Base-by-base conservation (phyloP, 345 rosid species). In the Eucalyptus sp. region DNA sequence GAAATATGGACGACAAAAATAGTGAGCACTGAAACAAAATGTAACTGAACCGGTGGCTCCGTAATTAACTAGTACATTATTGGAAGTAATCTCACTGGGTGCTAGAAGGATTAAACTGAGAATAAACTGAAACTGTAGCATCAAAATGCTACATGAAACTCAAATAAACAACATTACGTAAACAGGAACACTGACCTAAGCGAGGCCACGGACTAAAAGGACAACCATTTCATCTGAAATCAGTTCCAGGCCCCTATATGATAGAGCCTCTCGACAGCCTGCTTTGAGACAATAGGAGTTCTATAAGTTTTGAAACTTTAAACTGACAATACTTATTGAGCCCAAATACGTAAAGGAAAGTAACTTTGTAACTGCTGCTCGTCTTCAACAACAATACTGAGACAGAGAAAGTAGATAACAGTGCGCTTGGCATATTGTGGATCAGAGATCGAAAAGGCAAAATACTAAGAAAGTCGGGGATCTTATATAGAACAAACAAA, bases 191-290 rank as follows among this genome's bases (percentile, higher is more conserved):
- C 99, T 96, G 99, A 96, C 99, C 99, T 96, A 96, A 91, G 90
- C 68, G 94, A 92, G 96, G 93, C 95, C 93, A 93, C 88, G 94
- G 92, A 92, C 94, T 95, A 95, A 92, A 91, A 93, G 92, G 98
- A 92, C 93, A 94, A 97, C 95, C 98, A 91, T 92, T 94, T 95
- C 96, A 93, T 96, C 99, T 92, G 95, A 95, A 97, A 95, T 95
- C 96, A 96, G 96, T 95, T 95, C 97, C 99, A 96, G 99, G 97
- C 95, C 96, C 96, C 94, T 93, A 92, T 95, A 95, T 93, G 97
- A 94, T 92, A 96, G 99, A 97, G 97, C 96, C 97, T 93, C 99
- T 94, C 91, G 95, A 93, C 92, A 87, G 95, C 99, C 99, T 97
- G 99, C 98, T 96, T 92, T 91, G 94, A 94, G 94, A 97, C 96